A percentile compares a stretch with the other conserved stretches of the same genome.
Evolutionary conservation across 305 asterid species (phyloP).

Genomic region (Fraxinus floribunda): DNA sequence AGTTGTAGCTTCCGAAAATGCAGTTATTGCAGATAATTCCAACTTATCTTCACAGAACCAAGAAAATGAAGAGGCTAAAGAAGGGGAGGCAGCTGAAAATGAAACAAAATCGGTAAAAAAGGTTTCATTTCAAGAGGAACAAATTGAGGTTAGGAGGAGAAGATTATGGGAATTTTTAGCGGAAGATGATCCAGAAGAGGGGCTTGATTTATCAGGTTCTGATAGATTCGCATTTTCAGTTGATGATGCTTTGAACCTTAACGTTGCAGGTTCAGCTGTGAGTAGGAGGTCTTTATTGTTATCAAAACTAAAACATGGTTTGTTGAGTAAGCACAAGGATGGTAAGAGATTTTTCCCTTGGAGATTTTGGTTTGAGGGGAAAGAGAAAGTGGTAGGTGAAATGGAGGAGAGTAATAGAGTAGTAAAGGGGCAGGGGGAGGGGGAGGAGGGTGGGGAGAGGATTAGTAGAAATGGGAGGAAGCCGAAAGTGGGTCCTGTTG

Average conservation of each 20-base stretch:
- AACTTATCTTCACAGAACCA: conserved; percentile 27
- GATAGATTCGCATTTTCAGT: conserved; percentile 95
- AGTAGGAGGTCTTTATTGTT: conserved; percentile 75
- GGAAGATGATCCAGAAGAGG: conserved; percentile 81
- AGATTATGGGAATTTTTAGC: conserved; percentile 90
- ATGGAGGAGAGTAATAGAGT: conserved; percentile 35
- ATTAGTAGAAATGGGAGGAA: conserved; percentile 49
- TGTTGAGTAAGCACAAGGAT: conserved; percentile 76
- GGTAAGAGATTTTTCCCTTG: conserved; percentile 69
- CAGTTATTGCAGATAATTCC: conserved; percentile 31
- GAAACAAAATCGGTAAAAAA: conserved; percentile 53
- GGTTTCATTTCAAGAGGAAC: conserved; percentile 69
- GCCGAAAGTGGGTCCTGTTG: conserved; percentile 68
- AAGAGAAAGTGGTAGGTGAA: conserved; percentile 52
- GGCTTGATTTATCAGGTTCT: conserved; percentile 95
- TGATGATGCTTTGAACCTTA: conserved; percentile 85
- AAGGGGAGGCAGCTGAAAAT: conserved; percentile 42
- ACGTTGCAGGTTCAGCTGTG: conserved; percentile 73
- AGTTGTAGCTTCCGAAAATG: conserved; percentile 40
- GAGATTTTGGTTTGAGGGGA: conserved; percentile 80
- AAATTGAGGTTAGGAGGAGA: conserved; percentile 74
- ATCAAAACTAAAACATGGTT: conserved; percentile 79
- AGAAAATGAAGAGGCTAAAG: conserved; percentile 29
- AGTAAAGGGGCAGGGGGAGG: conserved; percentile 34
- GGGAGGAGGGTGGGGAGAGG: conserved; percentile 38